Base-by-base conservation (phyloP, 164 flowering plant genomes). In the Cinnamomum micranthum region DNA sequence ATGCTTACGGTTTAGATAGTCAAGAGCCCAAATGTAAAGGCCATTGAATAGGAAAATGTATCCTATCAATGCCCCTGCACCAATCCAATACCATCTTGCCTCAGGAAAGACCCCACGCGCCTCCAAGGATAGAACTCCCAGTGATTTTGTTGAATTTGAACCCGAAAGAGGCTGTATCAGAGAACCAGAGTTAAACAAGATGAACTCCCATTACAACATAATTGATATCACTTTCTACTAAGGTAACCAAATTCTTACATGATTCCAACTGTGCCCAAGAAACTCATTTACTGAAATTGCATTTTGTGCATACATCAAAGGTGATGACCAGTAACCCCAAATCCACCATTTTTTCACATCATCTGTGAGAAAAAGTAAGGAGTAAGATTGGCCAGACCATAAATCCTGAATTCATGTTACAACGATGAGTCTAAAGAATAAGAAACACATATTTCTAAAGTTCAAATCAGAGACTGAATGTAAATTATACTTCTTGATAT, bases 301-400 rank as follows among this genome's bases (percentile, higher is more conserved):
- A 62, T 86, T 84, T 70, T 84, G 85, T 1, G 73, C 84, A 71
- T 86, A 86, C 86, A 84, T 84, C 76, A 86, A 17, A 14, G 88
- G 86, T 19, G 86, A 84, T 28, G 69, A 12, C 86, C 86, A 86
- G 58, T 86, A 86, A 14, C 85, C 88, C 88, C 88, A 86, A 63
- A 71, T 77, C 88, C 88, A 86, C 88, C 88, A 86, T n/a, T 28
- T 77, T 70, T 81, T 82, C 33, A 86, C 74, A 68, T 81, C 72
- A 3, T 81, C 88, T 86, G 80, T 19, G 14, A 31, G 14, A 22
- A 51, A 6, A 50, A 74, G 2, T 25, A 27, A 33, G 72, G 25
- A 50, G 65, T 5, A 23, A n/a, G n/a, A 6, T 65, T 59, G 63
- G 6, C 6, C 22, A 58, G 20, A 41, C 47, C 47, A 41, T 9